Conservation (phyloP, 805 yeast species). For the Candida germanica region DNA sequence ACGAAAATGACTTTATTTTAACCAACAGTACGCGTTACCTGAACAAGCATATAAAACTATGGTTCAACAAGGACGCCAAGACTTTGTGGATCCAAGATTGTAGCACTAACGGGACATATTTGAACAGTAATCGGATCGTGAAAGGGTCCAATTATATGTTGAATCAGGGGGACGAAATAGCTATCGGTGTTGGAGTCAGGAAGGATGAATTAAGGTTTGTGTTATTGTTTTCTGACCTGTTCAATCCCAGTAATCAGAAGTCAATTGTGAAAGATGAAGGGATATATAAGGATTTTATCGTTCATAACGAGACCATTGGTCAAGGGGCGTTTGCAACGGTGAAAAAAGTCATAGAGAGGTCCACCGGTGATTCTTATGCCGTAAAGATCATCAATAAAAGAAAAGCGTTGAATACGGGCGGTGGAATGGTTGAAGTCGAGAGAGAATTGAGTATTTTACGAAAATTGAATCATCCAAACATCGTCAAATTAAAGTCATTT, state of each 20-base stretch:
- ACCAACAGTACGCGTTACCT: conserved; percentile 63
- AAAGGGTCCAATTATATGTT: conserved; percentile 77
- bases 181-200: conserved; percentile 83
- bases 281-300: conserved; percentile 66
- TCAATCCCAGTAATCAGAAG: conserved; percentile 30
- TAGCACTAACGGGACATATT: conserved; percentile 90
- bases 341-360: conserved; percentile 81
- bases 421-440: conserved; percentile 67
- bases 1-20: conserved; percentile 60
- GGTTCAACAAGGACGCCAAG: conserved; percentile 59
- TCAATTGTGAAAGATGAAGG: conserved; percentile 46
- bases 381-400: conserved; percentile 85
- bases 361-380: conserved; percentile 83
- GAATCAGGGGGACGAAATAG: conserved; percentile 89
- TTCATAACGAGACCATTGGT: conserved; percentile 83
- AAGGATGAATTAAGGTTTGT: conserved; percentile 59
- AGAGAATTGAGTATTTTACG: conserved; percentile 81
- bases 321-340: conserved; percentile 99
- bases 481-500: conserved; percentile 77
- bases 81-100: conserved; percentile 64
- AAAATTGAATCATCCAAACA: conserved; percentile 77
- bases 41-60: conserved; percentile 67
- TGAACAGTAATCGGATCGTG: conserved; percentile 70
- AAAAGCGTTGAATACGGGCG: conserved; percentile 65
- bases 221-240: conserved; percentile 45